Evolutionary conservation across 2,329 filamentous ascomycete genomes (phyloP), one percentile per base, ranked within the genome.

Genomic region (Claviceps humidiphila): DNA sequence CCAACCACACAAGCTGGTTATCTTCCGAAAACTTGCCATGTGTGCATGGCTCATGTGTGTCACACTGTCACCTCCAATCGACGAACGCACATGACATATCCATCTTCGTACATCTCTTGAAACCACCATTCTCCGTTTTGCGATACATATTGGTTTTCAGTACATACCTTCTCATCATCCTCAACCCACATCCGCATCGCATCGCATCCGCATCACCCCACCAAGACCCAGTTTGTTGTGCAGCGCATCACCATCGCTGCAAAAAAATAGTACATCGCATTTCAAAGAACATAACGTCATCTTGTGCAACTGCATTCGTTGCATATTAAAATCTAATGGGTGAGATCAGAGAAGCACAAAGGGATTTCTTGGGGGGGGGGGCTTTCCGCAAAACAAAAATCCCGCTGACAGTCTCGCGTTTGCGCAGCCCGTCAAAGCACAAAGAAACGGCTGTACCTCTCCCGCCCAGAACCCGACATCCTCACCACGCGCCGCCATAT

Each of bases 401-500:
- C 9, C 14, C 17, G 2, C 50, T 47, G 34, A 38, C 47, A 26
- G 5, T 8, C 30, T 8, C 30, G 24, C 16, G n/a, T 39, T 22
- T 17, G 17, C 30, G 9, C 24, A 55, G 54, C 44, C 16, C 51
- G 51, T 8, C 40, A 53, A 46, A 58, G 60, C 53, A 62, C 60
- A 57, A 73, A 72, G 61, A 72, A 70, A 62, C 68, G 67, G 53
- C 63, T 73, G 58, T 73, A 73, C 54, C 66, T 73, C 42, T 61
- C 66, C 42, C 68, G 68, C 43, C 68, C 70, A 7, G 66, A 65
- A 49, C 65, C 66, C 44, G 70, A 71, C 58, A 61, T 68, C 52
- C 59, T 64, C 55, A 61, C 63, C 46, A 60, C 68, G 51, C 65
- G 64, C 43, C 64, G 60, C 43, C 65, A 63, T 54, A 58, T 70